These are phyloP conservation scores for Stylonectria norvegica DNA, from an alignment of 2,329 filamentous ascomycete genomes.

Conservation along the genomic window DNA sequence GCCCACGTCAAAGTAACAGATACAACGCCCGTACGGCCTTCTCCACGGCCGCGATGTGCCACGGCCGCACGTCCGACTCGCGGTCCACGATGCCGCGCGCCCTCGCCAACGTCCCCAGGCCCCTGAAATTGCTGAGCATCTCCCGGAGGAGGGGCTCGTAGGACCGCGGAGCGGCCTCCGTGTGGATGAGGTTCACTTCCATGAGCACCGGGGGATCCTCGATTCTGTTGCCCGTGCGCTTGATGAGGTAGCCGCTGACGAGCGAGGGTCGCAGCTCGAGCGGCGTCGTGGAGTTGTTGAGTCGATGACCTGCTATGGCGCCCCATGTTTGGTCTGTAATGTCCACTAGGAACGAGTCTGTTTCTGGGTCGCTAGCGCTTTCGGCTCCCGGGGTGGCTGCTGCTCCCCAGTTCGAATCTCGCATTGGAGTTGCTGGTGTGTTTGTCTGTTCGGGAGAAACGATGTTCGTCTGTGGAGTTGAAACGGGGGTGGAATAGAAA, in stretches of 20 bases:
- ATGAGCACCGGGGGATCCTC: conserved; percentile 60
- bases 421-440: conserved; percentile 48
- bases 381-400: conserved; percentile 47
- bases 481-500: conserved; percentile 61
- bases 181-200: conserved; percentile 62
- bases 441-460: conserved; percentile 59
- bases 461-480: conserved; percentile 60
- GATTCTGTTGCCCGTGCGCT: conserved; percentile 52
- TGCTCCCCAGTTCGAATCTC: conserved; percentile 27
- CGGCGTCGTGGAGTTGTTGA: conserved; percentile 56
- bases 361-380: conserved; percentile 39
- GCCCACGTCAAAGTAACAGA: conserved; percentile 53
- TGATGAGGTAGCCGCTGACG: conserved; percentile 63
- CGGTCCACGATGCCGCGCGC: conserved; percentile 60
- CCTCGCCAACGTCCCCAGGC: conserved; percentile 64
- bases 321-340: conserved; percentile 74
- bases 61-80: conserved; percentile 63
- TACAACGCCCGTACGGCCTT: conserved; percentile 65
- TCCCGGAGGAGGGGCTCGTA: conserved; percentile 67
- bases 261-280: conserved; percentile 56
- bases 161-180: conserved; percentile 47
- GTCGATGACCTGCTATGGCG: conserved; percentile 63
- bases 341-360: conserved; percentile 68
- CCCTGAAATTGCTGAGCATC: conserved; percentile 65
- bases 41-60: conserved; percentile 72